Percentiles rank a stretch among this genome's conserved stretches.
Conservation (phyloP, 148 eudicot species). For the Beta vulgaris region DNA sequence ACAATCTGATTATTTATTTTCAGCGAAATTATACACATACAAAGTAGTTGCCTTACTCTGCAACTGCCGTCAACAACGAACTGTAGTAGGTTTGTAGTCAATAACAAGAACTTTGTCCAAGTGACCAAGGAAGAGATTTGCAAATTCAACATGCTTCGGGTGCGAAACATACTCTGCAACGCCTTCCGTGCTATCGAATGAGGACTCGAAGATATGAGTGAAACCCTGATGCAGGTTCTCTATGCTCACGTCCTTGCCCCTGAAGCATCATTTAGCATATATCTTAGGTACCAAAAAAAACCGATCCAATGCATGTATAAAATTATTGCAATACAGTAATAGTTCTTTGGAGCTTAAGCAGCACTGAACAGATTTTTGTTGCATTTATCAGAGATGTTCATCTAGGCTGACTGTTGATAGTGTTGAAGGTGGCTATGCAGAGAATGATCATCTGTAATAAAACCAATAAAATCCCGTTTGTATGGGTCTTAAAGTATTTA, state of each 20-base stretch:
- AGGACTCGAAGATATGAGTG: conserved; percentile 80
- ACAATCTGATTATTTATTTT: not conserved
- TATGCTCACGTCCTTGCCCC: conserved; percentile 76
- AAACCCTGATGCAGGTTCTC: conserved; percentile 85
- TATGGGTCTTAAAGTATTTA: too few relatives aligned
- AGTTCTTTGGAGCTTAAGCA: not conserved
- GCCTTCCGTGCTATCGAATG: conserved; percentile 68
- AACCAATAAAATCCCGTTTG: too few relatives aligned
- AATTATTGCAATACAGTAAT: not conserved
- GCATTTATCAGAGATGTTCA: not conserved
- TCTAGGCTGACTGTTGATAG: not conserved
- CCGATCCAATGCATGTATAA: not conserved
- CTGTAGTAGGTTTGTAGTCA: conserved; percentile 64
- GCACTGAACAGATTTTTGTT: not conserved
- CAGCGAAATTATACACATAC: not conserved
- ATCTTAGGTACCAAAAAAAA: not conserved
- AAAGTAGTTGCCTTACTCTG: not conserved
- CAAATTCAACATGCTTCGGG: conserved; percentile 62
- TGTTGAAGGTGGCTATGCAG: not conserved
- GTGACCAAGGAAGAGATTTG: conserved; percentile 38
- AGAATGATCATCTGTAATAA: too few relatives aligned
- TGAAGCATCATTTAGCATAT: conserved; percentile 20
- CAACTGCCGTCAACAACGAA: conserved; percentile 31
- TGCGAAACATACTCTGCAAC: conserved; percentile 63
- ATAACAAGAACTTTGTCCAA: conserved; percentile 57